A percentile compares a stretch with the other conserved stretches of the same genome.
These are phyloP conservation scores for Yarrowia sp. DNA, from an alignment of 805 yeast species.

Conservation along the genomic window DNA sequence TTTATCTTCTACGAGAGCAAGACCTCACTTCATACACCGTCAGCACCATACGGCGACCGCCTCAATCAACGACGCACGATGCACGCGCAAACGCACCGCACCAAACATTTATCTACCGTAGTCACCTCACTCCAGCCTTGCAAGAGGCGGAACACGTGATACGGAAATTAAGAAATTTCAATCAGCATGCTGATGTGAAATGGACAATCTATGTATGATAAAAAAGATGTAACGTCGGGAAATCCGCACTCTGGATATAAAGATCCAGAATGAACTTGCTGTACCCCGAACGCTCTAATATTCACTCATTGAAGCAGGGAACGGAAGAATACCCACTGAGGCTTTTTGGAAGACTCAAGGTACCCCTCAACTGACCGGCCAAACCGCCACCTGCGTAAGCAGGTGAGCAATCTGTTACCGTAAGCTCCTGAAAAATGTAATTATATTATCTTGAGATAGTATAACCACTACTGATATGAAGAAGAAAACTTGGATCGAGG, in stretches of 20 bases:
- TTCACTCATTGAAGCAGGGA: conserved; percentile 27
- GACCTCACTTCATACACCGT: too few relatives aligned
- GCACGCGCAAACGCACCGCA: too few relatives aligned
- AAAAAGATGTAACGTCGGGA: conserved; percentile 21
- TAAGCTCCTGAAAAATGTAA: conserved; percentile 26
- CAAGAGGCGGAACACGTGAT: too few relatives aligned
- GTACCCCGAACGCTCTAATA: conserved; percentile 20
- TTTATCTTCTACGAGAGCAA: too few relatives aligned
- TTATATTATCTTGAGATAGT: conserved; percentile 27
- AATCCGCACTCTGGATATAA: conserved; percentile 18
- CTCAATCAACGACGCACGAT: too few relatives aligned
- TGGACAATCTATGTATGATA: too few relatives aligned
- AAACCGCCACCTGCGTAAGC: conserved; percentile 23
- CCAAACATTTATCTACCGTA: too few relatives aligned
- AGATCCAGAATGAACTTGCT: conserved; percentile 22
- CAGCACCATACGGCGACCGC: too few relatives aligned
- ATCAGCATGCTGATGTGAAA: too few relatives aligned
- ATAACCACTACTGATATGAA: conserved; percentile 25
- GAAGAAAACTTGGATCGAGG: conserved; percentile 23
- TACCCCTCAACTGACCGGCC: conserved; percentile 27
- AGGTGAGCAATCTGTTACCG: conserved; percentile 9
- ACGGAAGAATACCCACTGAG: conserved; percentile 27
- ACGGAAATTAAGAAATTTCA: too few relatives aligned
- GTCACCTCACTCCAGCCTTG: too few relatives aligned
- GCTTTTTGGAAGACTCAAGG: conserved; percentile 27